Percentiles rank a stretch among this genome's conserved stretches.
Evolutionary conservation across 1,284 basidiomycete genomes (phyloP).

Genomic region (Ustilago tritici): DNA sequence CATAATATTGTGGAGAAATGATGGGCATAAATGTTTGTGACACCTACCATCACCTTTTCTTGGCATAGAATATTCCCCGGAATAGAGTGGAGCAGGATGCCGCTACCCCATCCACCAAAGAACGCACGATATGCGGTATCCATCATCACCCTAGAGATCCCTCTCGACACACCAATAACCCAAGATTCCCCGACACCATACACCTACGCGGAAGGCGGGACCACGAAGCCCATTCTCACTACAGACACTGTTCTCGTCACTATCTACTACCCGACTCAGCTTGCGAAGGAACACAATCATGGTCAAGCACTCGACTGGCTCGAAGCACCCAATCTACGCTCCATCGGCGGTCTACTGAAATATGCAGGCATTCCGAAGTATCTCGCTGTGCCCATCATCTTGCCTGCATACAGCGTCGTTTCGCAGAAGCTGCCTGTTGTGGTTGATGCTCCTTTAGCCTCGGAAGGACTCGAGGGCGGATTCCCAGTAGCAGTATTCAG

Average conservation of each 20-base stretch:
- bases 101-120: conserved; percentile 25
- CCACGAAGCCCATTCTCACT: conserved; percentile 40
- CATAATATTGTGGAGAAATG: not conserved
- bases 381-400: conserved; percentile 51
- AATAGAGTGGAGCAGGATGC: conserved; percentile 24
- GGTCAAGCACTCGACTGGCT: conserved; percentile 40
- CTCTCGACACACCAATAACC: conserved; percentile 34
- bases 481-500: conserved; percentile 60
- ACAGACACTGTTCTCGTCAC: conserved; percentile 58
- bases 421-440: conserved; percentile 40
- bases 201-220: conserved; percentile 29
- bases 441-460: conserved; percentile 28
- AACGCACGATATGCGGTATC: conserved; percentile 49
- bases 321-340: conserved; percentile 43
- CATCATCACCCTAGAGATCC: conserved; percentile 57
- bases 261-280: conserved; percentile 58
- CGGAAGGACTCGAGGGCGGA: conserved; percentile 5
- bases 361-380: conserved; percentile 59
- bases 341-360: conserved; percentile 58
- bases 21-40: conserved; percentile 1
- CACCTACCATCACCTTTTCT: conserved; percentile 3
- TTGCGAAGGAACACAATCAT: not conserved
- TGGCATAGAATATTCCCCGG: not conserved
- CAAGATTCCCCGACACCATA: conserved; percentile 35
- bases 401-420: conserved; percentile 52